Evolutionary conservation across 2,329 filamentous ascomycete genomes (phyloP).

Genomic region (Ceratocystiopsis sp.): DNA sequence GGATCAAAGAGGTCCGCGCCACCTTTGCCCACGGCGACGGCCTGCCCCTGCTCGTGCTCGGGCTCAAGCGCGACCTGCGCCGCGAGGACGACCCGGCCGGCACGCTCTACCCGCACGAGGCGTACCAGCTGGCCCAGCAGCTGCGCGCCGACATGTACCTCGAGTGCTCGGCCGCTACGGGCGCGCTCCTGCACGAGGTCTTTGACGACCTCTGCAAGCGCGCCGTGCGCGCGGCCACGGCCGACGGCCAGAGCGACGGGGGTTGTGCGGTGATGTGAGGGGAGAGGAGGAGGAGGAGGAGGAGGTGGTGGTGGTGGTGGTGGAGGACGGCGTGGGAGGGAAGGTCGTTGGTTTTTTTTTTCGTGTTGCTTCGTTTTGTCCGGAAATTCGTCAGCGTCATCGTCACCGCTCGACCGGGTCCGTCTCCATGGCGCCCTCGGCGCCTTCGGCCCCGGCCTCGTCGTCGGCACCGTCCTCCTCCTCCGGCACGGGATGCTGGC

Average conservation of each 20-base stretch:
- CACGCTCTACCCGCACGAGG: slow-evolving; percentile 44
- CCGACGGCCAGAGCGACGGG: slow-evolving; percentile 35
- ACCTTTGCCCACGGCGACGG: slow-evolving; percentile 28
- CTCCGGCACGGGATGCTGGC: slow-evolving; percentile 26
- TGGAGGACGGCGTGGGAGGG: no score
- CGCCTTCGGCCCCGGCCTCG: slow-evolving; percentile 16
- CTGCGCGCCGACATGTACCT: slow-evolving; percentile 46
- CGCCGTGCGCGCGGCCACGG: slow-evolving; percentile 29
- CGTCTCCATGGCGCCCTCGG: no score
- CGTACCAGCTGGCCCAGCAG: slow-evolving; percentile 36
- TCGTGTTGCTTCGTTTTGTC: not conserved
- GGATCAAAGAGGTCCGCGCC: slow-evolving; percentile 36
- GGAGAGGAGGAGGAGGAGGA: no score
- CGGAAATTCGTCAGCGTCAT: not conserved
- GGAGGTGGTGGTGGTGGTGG: no score
- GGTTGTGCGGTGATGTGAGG: slow-evolving; percentile 31
- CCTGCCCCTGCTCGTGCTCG: slow-evolving; percentile 38
- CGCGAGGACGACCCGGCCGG: slow-evolving; percentile 42
- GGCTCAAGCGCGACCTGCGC: slow-evolving; percentile 42
- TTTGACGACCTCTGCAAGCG: slow-evolving; percentile 45
- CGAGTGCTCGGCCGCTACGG: slow-evolving; percentile 44
- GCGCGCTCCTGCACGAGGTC: slow-evolving; percentile 37
- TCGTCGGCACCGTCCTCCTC: slow-evolving; percentile 12
- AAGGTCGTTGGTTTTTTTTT: not conserved
- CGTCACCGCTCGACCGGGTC: slow-evolving; percentile 9